Percentiles rank a stretch among this genome's conserved stretches.
phyloP scores from a whole-genome alignment of 176 grass and related monocot species.

The Hsuehochloa calcarea region DNA sequence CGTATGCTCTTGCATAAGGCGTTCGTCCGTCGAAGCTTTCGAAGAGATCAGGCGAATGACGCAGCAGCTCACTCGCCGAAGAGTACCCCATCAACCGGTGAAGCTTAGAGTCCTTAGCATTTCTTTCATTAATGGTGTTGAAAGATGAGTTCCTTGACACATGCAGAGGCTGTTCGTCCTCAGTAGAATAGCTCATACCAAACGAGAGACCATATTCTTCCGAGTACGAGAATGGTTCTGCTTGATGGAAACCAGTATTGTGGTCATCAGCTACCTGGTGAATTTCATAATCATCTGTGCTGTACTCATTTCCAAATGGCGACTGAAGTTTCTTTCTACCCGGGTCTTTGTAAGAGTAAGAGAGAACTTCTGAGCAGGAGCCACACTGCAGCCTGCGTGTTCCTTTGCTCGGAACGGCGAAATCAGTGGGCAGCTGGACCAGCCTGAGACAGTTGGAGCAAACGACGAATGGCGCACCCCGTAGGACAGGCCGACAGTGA shows the following conservation, averaged over 20 bases:
- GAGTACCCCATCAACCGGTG: slow-evolving; percentile 85
- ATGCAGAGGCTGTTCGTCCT: slow-evolving; percentile 49
- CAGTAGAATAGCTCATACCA: slow-evolving; percentile 47
- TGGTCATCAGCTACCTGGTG: not conserved
- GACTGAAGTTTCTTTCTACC: slow-evolving; percentile 36
- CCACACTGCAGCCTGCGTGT: slow-evolving; percentile 64
- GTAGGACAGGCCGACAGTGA: slow-evolving; percentile 62
- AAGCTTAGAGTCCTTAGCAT: slow-evolving; percentile 43
- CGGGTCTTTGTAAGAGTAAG: slow-evolving; percentile 66
- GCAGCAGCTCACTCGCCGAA: slow-evolving; percentile 50
- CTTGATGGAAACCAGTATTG: not conserved
- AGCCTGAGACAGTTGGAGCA: slow-evolving; percentile 65
- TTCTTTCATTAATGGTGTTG: slow-evolving; percentile 31
- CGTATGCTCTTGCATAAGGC: not conserved
- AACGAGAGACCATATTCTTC: slow-evolving; percentile 57
- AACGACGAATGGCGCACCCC: slow-evolving; percentile 82
- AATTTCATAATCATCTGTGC: slow-evolving; percentile 38
- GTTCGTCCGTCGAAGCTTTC: slow-evolving; percentile 40
- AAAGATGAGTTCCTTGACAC: slow-evolving; percentile 78
- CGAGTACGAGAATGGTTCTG: slow-evolving; percentile 53
- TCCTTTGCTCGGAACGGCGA: slow-evolving; percentile 49
- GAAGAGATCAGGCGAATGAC: slow-evolving; percentile 32
- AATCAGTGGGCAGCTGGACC: slow-evolving; percentile 68
- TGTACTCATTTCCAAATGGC: slow-evolving; percentile 30
- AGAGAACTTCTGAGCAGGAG: slow-evolving; percentile 58